Evolutionary conservation across 202 grass and related monocot genomes (phyloP).

Genomic region (Zoysia matrella): DNA sequence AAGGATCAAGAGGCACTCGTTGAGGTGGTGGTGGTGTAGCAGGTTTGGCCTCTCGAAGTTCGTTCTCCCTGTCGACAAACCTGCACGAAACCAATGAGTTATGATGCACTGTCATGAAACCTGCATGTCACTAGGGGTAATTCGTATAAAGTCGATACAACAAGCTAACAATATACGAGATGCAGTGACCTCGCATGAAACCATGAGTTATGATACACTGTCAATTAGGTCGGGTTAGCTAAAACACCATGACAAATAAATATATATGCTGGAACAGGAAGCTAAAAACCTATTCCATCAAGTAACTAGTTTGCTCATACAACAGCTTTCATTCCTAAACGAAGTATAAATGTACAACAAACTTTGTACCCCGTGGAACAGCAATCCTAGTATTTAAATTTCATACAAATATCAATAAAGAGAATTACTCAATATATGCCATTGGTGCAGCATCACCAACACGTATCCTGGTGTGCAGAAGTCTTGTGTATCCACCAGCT

Average conservation of each 20-base stretch:
- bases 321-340: not conserved
- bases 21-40: slow-evolving; percentile 64
- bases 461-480: slow-evolving; percentile 80
- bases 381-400: not conserved
- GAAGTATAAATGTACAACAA: not conserved
- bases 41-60: slow-evolving; percentile 78
- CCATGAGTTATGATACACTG: not conserved
- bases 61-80: slow-evolving; percentile 94
- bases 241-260: not conserved
- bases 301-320: too few relatives aligned
- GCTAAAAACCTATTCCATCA: too few relatives aligned
- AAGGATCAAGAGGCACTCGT: slow-evolving; percentile 77
- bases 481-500: slow-evolving; percentile 88
- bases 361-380: not conserved
- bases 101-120: not conserved
- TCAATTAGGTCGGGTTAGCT: not conserved
- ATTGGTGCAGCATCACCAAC: slow-evolving; percentile 84
- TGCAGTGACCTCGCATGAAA: not conserved
- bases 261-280: not conserved
- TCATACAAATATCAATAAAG: slow-evolving; percentile 26
- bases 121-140: not conserved
- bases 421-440: slow-evolving; percentile 93
- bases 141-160: not conserved
- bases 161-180: not conserved
- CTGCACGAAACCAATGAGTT: slow-evolving; percentile 44